These are phyloP conservation scores for Paracoccidioides brasiliensis DNA, from an alignment of 2,329 filamentous ascomycete species.

Conservation along the genomic window DNA sequence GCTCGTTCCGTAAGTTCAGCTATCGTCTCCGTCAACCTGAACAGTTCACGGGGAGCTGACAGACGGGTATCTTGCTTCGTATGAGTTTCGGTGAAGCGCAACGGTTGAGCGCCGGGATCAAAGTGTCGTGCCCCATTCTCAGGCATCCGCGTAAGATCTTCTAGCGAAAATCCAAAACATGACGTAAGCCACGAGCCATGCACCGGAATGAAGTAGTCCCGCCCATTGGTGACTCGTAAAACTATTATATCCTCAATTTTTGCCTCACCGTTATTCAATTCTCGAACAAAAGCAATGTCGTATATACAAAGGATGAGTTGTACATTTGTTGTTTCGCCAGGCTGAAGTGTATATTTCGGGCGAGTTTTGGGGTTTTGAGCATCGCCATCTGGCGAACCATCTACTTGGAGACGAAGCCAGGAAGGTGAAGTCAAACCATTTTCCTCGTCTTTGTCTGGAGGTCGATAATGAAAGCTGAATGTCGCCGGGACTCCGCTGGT, in stretches of 20 bases:
- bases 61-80: constrained; percentile 39
- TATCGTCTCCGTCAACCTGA: constrained; percentile 74
- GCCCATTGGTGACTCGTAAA: constrained; percentile 65
- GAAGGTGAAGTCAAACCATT: constrained; percentile 34
- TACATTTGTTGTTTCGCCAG: constrained; percentile 67
- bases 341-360: constrained; percentile 55
- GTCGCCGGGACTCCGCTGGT: constrained; percentile 71
- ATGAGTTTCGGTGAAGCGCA: constrained; percentile 19
- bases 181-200: constrained; percentile 67
- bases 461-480: constrained; percentile 66
- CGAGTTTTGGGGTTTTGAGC: constrained; percentile 13
- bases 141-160: constrained; percentile 74
- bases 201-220: constrained; percentile 83
- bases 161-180: constrained; percentile 72
- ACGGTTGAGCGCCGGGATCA: constrained; percentile 26
- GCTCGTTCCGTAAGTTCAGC: constrained; percentile 46
- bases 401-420: constrained; percentile 62
- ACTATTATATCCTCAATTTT: constrained; percentile 77
- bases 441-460: constrained; percentile 37
- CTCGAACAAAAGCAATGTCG: constrained; percentile 48
- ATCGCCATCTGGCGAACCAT: constrained; percentile 35
- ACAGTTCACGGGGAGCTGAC: constrained; percentile 78
- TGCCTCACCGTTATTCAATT: constrained; percentile 55
- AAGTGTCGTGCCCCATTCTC: constrained; percentile 64
- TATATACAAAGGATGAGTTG: constrained; percentile 55